Percentiles rank a stretch among this genome's conserved stretches.
Evolutionary conservation across 495 filamentous ascomycete genomes (phyloP).

Genomic region (Penicillium crystallinum): DNA sequence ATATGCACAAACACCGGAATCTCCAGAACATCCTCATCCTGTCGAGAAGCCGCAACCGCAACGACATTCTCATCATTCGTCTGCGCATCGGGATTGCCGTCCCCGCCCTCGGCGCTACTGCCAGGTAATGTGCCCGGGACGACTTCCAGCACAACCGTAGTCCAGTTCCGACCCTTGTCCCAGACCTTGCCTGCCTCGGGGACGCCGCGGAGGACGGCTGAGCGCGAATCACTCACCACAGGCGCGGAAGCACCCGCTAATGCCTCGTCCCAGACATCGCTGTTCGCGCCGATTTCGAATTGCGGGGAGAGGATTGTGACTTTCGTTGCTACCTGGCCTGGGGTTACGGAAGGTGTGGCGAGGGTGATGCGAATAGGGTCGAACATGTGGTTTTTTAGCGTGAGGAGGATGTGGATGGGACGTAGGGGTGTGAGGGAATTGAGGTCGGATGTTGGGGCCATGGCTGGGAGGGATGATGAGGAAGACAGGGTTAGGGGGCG

Average conservation of each 20-base stretch:
- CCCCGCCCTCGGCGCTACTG: constrained; percentile 20
- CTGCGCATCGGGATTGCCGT: constrained; percentile 3
- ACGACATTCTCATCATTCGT: constrained; percentile 14
- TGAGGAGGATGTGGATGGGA: constrained; percentile 78
- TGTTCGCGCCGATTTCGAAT: constrained; percentile 92
- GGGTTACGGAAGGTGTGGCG: constrained; percentile 75
- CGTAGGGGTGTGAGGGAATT: constrained; percentile 56
- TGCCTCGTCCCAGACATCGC: constrained; percentile 94
- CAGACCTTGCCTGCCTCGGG: constrained; percentile 92
- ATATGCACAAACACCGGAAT: constrained; percentile 89
- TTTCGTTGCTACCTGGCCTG: constrained; percentile 67
- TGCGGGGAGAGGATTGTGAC: constrained; percentile 92
- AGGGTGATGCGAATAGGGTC: constrained; percentile 82
- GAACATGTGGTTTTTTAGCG: constrained; percentile 89
- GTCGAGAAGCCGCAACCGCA: constrained; percentile 35
- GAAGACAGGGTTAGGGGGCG: constrained; percentile 52
- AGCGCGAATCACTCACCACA: constrained; percentile 28
- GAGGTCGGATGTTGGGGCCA: constrained; percentile 34
- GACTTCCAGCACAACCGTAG: constrained; percentile 84
- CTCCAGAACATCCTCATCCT: constrained; percentile 88
- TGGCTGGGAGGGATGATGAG: constrained; percentile 17
- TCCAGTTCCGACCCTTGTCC: constrained; percentile 94
- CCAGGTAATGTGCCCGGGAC: constrained; percentile 58
- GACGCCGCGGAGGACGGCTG: constrained; percentile 35
- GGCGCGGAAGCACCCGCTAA: constrained; percentile 46